Percentiles rank a stretch among this genome's conserved stretches.
These are phyloP conservation scores for Aspergillus pseudoterreus DNA, from an alignment of 2,329 filamentous ascomycete species.

Conservation along the genomic window DNA sequence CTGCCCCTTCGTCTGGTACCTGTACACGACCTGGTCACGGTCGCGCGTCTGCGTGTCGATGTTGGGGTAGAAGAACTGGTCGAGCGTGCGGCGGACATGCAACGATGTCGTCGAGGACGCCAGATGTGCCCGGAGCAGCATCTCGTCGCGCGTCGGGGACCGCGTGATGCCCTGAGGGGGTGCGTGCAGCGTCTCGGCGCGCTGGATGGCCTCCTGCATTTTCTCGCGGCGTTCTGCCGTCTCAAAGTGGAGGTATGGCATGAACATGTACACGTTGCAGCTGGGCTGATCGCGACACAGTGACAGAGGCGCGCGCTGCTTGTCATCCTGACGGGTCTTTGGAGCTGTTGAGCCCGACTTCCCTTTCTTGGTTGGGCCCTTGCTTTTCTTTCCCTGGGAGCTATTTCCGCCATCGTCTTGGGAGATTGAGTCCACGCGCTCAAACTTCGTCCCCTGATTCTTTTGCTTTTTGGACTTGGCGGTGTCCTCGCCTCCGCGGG, in stretches of 20 bases:
- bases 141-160: slow-evolving; percentile 29
- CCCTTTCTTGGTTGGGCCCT: slow-evolving; percentile 26
- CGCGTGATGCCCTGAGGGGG: slow-evolving; percentile 24
- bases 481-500: slow-evolving; percentile 13
- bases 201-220: slow-evolving; percentile 55
- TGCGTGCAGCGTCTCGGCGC: slow-evolving; percentile 24
- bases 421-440: slow-evolving; percentile 22
- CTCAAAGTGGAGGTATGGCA: slow-evolving; percentile 66
- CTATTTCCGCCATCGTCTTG: slow-evolving; percentile 22
- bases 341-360: slow-evolving; percentile 14
- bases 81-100: slow-evolving; percentile 60
- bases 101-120: slow-evolving; percentile 34
- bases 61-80: slow-evolving; percentile 65
- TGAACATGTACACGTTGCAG: slow-evolving; percentile 43
- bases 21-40: slow-evolving; percentile 61
- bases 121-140: slow-evolving; percentile 36
- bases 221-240: slow-evolving; percentile 52
- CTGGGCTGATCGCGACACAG: slow-evolving; percentile 29
- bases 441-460: slow-evolving; percentile 19
- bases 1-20: slow-evolving; percentile 48
- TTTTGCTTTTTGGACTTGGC: slow-evolving; percentile 26
- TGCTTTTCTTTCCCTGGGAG: slow-evolving; percentile 26
- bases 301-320: slow-evolving; percentile 33
- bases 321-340: slow-evolving; percentile 31
- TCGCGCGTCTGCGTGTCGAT: slow-evolving; percentile 57